A percentile compares a stretch with the other conserved stretches of the same genome.
These are phyloP conservation scores for Globisporangium paroecandrum DNA, from an alignment of 352 stramenopile species.

Conservation along the genomic window DNA sequence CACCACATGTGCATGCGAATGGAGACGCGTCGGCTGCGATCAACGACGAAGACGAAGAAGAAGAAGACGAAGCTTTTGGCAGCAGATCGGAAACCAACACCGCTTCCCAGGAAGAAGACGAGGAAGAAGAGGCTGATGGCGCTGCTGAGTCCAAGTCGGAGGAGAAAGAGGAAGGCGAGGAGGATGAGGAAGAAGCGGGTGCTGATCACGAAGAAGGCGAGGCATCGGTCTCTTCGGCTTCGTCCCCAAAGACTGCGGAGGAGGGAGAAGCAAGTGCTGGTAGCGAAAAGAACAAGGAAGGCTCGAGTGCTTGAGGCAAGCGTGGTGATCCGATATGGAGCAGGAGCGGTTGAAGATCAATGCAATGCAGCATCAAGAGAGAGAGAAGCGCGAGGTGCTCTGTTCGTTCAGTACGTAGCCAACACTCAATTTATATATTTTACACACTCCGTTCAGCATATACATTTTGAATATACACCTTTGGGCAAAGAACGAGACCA, in stretches of 20 bases:
- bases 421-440: slow-evolving; percentile 9
- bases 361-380: not conserved
- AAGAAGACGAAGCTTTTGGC: slow-evolving; percentile 21
- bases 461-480: not conserved
- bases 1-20: not conserved
- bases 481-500: not conserved
- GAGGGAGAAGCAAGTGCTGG: not conserved
- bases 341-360: not conserved
- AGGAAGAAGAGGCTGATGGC: slow-evolving; percentile 10
- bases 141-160: slow-evolving; percentile 7
- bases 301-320: not conserved
- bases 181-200: slow-evolving; percentile 2
- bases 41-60: slow-evolving; percentile 20
- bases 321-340: not conserved
- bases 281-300: not conserved
- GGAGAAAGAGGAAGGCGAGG: slow-evolving; percentile 26
- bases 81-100: slow-evolving; percentile 9
- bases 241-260: slow-evolving; percentile 5
- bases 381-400: no score
- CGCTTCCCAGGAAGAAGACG: slow-evolving; percentile 8
- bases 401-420: no score
- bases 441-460: slow-evolving; percentile 4
- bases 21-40: not conserved
- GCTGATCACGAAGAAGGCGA: not conserved
- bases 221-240: not conserved